Evolutionary conservation across 352 stramenopile genomes (phyloP).

Genomic region (Thraustotheca clavata): DNA sequence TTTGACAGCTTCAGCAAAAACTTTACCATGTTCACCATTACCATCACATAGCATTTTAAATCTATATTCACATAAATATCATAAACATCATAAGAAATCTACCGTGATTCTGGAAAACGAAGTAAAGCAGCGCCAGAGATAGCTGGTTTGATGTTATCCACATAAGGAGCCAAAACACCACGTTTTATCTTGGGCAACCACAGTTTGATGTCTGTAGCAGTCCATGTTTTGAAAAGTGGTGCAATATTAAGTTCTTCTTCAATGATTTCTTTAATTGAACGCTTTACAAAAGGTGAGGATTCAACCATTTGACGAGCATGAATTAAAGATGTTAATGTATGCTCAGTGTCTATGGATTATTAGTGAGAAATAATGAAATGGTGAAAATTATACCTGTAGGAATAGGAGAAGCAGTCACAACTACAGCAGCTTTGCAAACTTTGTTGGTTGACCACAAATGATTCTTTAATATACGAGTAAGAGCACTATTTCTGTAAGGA

Average conservation of each 20-base stretch:
- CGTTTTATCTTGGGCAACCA: constrained; percentile 45
- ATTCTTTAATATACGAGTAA: constrained; percentile 69
- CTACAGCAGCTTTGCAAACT: constrained; percentile 51
- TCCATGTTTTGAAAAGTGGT: constrained; percentile 43
- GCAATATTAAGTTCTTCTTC: constrained; percentile 30
- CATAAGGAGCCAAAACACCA: constrained; percentile 43
- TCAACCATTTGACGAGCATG: constrained; percentile 64
- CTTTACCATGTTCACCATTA: constrained; percentile 39
- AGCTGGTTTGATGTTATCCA: constrained; percentile 33
- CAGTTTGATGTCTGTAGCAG: constrained; percentile 38
- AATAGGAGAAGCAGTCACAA: constrained; percentile 69
- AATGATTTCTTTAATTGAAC: constrained; percentile 41
- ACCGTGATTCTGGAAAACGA: constrained; percentile 49
- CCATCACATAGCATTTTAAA: constrained; percentile 55
- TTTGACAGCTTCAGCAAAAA: constrained; percentile 46
- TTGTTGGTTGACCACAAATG: constrained; percentile 41
- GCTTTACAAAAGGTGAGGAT: constrained; percentile 42
- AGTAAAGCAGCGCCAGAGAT: constrained; percentile 48
- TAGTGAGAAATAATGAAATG: not conserved
- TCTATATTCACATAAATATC: not conserved
- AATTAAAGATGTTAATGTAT: constrained; percentile 65
- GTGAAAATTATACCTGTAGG: constrained; percentile 25
- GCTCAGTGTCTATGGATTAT: constrained; percentile 43
- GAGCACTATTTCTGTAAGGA: constrained; percentile 55
- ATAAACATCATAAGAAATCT: not conserved